phyloP scores from a whole-genome alignment of 768 basidiomycete genomes.

The Tricholoma saponaceum region DNA sequence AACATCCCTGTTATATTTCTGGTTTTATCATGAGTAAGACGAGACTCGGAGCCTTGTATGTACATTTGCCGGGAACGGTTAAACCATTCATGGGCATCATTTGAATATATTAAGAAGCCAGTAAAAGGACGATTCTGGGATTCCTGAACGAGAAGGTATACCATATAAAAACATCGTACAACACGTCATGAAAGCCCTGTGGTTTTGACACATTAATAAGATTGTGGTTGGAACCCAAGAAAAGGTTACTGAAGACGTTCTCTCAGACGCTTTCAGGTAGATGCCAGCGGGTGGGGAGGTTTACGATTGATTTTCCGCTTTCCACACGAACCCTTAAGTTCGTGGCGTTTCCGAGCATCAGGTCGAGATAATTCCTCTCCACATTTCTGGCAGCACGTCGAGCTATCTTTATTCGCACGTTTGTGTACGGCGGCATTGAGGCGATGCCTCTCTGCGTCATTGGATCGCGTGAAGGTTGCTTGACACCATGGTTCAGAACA shows the following conservation, averaged over 20 bases:
- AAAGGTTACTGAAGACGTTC: not conserved
- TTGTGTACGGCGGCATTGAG: constrained; percentile 20
- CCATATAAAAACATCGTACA: not conserved
- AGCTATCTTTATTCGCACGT: constrained; percentile 7
- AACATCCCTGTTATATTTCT: not conserved
- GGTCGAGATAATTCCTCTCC: constrained; percentile 20
- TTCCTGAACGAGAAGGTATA: not conserved
- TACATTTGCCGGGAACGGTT: not conserved
- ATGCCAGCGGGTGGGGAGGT: not conserved
- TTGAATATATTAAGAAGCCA: not conserved
- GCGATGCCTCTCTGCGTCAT: constrained; percentile 20
- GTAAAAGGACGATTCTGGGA: not conserved
- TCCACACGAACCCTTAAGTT: constrained; percentile 19
- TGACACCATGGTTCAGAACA: constrained; percentile 19
- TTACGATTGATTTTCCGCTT: constrained; percentile 15
- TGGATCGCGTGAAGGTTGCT: constrained; percentile 20
- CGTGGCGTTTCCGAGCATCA: constrained; percentile 26
- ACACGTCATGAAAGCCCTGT: not conserved
- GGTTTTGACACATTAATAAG: not conserved
- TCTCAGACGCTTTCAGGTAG: not conserved
- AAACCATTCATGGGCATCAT: not conserved
- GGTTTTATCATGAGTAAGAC: not conserved
- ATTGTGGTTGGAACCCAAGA: not conserved
- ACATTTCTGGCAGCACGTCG: constrained; percentile 16
- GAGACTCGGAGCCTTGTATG: not conserved